Base-by-base conservation (phyloP, 441 rosid genomes). In the Pelargonium hybrid region DNA sequence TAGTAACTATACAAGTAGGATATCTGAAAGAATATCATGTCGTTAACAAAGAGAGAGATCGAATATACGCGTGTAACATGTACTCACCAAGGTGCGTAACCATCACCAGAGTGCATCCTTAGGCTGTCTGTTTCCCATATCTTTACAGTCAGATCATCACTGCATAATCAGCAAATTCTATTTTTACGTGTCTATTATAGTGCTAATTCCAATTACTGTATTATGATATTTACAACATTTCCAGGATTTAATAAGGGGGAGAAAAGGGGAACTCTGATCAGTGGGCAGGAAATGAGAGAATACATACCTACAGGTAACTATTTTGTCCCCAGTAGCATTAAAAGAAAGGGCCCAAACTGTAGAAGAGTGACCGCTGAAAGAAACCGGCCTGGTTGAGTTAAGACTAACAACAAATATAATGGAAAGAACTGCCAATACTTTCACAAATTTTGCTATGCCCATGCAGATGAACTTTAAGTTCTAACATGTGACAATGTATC, bases 341-440 rank as follows among this genome's bases (percentile, higher is more conserved):
- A 93, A 87, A 57, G 97, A 85, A 56, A 90, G 77, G 45, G 89
- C 88, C 98, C 97, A 93, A 37, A 91, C 85, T 8, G 97, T 91
- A 54, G 98, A 94, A 76, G 90, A 78, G 78, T 94, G 97, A 75
- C 97, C 96, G 29, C 98, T 39, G 90, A 39, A 39, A 39, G 43
- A 39, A 39, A 39, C 43, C 77, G 63, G 65, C 0, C 57, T 67
- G 13, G 29, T 56, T 56, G 63, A 56, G 29, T 18, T 56, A 20
- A 56, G 63, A 20, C 63, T 56, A 56, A 56, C 63, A 56, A 56
- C 11, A 56, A 56, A 56, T 56, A 20, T 9, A 39, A 39, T 56
- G 23, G 6, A 4, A 56, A 20, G 26, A 56, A 20, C 9, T 17
- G 21, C 23, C 15, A 18, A 6, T 5, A 54, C 61, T 54, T 54